Conservation (phyloP, 805 yeast species). For the Suhomyces sp. region DNA sequence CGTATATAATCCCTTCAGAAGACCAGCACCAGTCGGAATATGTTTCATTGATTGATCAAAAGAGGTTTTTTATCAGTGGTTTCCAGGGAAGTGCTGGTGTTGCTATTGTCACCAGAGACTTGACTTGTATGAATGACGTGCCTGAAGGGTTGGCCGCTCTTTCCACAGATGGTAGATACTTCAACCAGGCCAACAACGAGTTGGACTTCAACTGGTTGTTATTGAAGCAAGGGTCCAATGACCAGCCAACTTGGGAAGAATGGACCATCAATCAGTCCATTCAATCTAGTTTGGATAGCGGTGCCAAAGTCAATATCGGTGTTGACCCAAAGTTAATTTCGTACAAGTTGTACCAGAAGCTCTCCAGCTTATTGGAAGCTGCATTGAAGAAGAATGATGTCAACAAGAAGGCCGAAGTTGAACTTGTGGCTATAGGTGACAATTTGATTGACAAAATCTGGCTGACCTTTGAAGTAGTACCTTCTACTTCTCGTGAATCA, state of each 20-base stretch:
- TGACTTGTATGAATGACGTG: conserved; percentile 46
- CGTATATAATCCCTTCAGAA: conserved; percentile 60
- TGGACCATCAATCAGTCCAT: conserved; percentile 55
- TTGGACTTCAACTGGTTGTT: conserved; percentile 61
- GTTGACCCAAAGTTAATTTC: conserved; percentile 53
- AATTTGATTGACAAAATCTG: conserved; percentile 79
- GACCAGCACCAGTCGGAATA: conserved; percentile 68
- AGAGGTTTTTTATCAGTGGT: conserved; percentile 56
- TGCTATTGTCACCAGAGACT: conserved; percentile 56
- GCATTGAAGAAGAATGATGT: conserved; percentile 18
- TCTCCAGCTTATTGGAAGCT: conserved; percentile 31
- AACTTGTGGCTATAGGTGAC: conserved; percentile 44
- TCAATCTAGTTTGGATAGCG: conserved; percentile 49
- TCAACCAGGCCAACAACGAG: conserved; percentile 57
- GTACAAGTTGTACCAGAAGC: conserved; percentile 29
- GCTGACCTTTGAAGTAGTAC: conserved; percentile 63
- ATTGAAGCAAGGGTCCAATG: conserved; percentile 50
- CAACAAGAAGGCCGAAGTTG: conserved; percentile 34
- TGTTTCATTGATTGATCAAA: conserved; percentile 52
- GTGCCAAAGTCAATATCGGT: conserved; percentile 36
- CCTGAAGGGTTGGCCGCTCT: conserved; percentile 59
- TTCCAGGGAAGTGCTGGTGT: conserved; percentile 64
- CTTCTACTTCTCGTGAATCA: conserved; percentile 49
- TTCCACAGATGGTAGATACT: conserved; percentile 62
- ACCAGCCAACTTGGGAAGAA: conserved; percentile 56